Evolutionary conservation across 192 early-diverging fungal genomes (phyloP).

Genomic region (Coemansia sp.): DNA sequence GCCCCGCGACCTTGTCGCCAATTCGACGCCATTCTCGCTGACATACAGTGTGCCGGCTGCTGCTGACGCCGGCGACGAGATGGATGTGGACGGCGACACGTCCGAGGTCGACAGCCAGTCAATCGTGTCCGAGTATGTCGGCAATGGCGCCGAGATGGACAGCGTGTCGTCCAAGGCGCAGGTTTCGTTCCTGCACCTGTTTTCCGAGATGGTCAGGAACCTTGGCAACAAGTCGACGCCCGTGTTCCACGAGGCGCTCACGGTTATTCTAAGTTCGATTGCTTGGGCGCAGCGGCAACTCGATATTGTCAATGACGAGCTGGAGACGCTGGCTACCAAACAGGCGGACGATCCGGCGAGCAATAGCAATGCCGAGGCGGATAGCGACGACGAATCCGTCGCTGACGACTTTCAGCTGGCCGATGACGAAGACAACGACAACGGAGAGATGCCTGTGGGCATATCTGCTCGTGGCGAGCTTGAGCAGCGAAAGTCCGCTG

Average conservation of each 20-base stretch:
- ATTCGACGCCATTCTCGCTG: slow-evolving; percentile 43
- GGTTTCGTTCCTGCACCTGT: slow-evolving; percentile 72
- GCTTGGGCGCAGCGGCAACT: slow-evolving; percentile 60
- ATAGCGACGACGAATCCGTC: not conserved
- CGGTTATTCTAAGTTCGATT: slow-evolving; percentile 71
- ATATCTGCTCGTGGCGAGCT: slow-evolving; percentile 7
- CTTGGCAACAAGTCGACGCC: slow-evolving; percentile 69
- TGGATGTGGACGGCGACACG: slow-evolving; percentile 21
- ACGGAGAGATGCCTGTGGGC: not conserved
- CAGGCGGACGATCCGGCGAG: not conserved
- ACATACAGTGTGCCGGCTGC: not conserved
- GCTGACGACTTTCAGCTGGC: not conserved
- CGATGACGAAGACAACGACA: slow-evolving; percentile 2
- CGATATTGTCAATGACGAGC: slow-evolving; percentile 38
- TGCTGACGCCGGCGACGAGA: slow-evolving; percentile 10
- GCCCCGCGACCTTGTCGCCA: slow-evolving; percentile 29
- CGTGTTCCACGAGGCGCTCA: slow-evolving; percentile 66
- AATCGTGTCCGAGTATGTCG: not conserved
- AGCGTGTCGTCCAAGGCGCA: slow-evolving; percentile 54
- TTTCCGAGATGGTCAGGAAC: slow-evolving; percentile 81
- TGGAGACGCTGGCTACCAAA: slow-evolving; percentile 18
- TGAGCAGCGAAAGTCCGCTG: slow-evolving; percentile 18
- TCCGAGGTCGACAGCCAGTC: not conserved
- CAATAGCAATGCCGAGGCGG: not conserved
- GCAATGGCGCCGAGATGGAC: slow-evolving; percentile 9